A percentile compares a stretch with the other conserved stretches of the same genome.
Evolutionary conservation across 441 rosid genomes (phyloP).

Genomic region (Sinapis alba): DNA sequence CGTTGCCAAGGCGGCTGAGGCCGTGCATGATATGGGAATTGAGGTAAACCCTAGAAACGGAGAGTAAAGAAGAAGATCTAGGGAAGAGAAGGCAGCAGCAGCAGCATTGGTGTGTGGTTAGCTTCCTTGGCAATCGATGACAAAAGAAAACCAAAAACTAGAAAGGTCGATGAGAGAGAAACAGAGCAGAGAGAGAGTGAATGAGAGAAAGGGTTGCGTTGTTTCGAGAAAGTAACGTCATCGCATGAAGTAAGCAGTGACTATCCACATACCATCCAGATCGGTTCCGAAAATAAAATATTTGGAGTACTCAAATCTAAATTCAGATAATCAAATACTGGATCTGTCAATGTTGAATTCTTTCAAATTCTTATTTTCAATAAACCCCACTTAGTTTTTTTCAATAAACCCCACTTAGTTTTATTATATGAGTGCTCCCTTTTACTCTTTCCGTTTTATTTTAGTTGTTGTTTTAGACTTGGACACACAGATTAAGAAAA

Average conservation of each 20-base stretch:
- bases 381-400: no score
- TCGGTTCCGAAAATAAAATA: no score
- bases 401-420: no score
- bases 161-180: not conserved
- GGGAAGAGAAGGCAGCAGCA: not conserved
- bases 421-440: no score
- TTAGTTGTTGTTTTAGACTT: no score
- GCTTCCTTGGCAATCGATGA: not conserved
- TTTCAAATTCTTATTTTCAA: no score
- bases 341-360: no score
- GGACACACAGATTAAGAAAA: no score
- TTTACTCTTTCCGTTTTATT: no score
- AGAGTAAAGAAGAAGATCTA: slow-evolving; percentile 1
- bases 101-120: slow-evolving; percentile 6
- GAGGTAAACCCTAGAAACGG: slow-evolving; percentile 29
- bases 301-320: no score
- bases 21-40: slow-evolving; percentile 61
- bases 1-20: slow-evolving; percentile 80
- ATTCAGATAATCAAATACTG: no score
- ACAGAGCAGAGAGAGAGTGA: not conserved
- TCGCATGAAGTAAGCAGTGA: slow-evolving; percentile 31
- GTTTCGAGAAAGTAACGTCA: slow-evolving; percentile 17
- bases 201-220: slow-evolving; percentile 8
- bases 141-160: not conserved
- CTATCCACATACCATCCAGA: no score